phyloP scores from a whole-genome alignment of 805 yeast genomes.

The Maudiozyma saulgeensis region DNA sequence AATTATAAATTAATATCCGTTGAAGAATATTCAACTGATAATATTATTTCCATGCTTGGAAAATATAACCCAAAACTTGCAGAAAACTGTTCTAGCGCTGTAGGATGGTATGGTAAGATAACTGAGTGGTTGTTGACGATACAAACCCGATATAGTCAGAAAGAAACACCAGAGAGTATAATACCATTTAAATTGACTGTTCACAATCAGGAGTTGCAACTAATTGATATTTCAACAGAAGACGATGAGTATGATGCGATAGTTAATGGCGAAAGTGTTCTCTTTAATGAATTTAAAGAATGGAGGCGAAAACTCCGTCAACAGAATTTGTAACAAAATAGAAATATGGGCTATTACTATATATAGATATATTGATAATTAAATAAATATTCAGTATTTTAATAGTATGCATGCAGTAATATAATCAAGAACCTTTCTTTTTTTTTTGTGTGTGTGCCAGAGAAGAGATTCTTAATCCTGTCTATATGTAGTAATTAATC shows the following conservation, averaged over 20 bases:
- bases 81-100: constrained; percentile 64
- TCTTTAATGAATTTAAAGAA: constrained; percentile 39
- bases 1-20: constrained; percentile 48
- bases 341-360: not conserved
- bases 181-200: constrained; percentile 43
- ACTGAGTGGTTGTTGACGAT: constrained; percentile 60
- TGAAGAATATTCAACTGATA: constrained; percentile 69
- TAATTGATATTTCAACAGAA: constrained; percentile 33
- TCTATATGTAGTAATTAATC: constrained; percentile 23
- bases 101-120: constrained; percentile 79
- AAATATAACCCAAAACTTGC: constrained; percentile 30
- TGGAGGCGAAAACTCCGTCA: constrained; percentile 36
- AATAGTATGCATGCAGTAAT: not conserved
- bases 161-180: constrained; percentile 48
- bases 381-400: not conserved
- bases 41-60: constrained; percentile 61
- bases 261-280: constrained; percentile 31
- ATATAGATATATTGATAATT: not conserved
- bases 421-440: not conserved
- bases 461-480: not conserved
- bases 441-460: no score
- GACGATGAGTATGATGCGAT: constrained; percentile 32
- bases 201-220: constrained; percentile 43
- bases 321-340: not conserved
- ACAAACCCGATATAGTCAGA: constrained; percentile 20